A percentile compares a stretch with the other conserved stretches of the same genome.
Conservation (phyloP, 1,139 yeast species). For the Blastobotrys apis region DNA sequence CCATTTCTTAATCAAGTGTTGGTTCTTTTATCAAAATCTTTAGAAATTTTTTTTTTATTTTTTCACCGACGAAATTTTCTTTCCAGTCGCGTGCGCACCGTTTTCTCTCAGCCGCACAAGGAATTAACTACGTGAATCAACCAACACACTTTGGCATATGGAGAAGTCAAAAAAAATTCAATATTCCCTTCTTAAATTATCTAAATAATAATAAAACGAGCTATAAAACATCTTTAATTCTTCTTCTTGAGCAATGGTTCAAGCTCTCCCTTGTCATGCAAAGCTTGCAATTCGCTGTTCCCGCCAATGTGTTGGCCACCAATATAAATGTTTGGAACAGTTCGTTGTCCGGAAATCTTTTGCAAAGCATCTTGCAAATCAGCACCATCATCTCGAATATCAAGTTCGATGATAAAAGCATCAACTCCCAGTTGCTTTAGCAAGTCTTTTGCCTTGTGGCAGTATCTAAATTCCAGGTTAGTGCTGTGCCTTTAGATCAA, state of each 20-base stretch:
- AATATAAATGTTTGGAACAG: constrained; percentile 91
- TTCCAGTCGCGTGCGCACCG: neutral
- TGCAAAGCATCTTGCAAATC: constrained; percentile 74
- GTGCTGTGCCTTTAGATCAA: neutral
- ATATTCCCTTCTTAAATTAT: too few species aligned
- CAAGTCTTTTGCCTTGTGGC: constrained; percentile 26
- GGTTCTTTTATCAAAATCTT: neutral
- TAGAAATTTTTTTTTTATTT: constrained; percentile 2
- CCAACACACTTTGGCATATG: too few species aligned
- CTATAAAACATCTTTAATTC: too few species aligned
- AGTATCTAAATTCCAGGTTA: constrained; percentile 15
- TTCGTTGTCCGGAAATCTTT: constrained; percentile 80
- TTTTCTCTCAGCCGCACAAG: neutral
- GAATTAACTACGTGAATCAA: too few species aligned
- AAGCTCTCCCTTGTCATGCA: constrained; percentile 16
- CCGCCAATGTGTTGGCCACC: constrained; percentile 94
- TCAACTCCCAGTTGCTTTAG: constrained; percentile 21
- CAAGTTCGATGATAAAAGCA: constrained; percentile 27
- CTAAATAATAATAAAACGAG: too few species aligned
- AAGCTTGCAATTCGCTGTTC: constrained; percentile 69
- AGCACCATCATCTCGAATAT: constrained; percentile 45
- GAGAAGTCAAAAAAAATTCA: too few species aligned
- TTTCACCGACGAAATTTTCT: too few species aligned
- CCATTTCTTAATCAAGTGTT: constrained; percentile 8
- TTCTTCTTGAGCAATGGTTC: constrained; percentile 1